phyloP scores from a whole-genome alignment of 371 early-diverging fungal species.

The Mortierella sp. region DNA sequence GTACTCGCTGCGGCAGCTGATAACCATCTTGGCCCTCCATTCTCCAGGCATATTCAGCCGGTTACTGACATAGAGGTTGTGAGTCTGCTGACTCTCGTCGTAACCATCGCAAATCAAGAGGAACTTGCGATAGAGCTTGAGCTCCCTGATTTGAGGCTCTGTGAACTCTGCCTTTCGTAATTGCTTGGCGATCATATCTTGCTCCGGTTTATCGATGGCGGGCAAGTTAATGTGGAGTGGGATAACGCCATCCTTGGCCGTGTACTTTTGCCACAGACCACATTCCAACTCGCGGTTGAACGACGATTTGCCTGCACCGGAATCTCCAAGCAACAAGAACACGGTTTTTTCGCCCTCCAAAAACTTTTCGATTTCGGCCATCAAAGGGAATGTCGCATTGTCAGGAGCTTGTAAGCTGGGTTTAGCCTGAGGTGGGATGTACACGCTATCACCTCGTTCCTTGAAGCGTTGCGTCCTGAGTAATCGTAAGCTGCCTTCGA shows the following conservation, averaged over 20 bases:
- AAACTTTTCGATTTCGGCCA: neutral
- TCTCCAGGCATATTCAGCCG: constrained; percentile 3
- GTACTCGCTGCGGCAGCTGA: constrained; percentile 14
- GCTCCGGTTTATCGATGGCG: constrained; percentile 2
- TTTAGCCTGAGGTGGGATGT: constrained; percentile 3
- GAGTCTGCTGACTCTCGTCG: constrained; percentile 5
- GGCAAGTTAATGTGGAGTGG: constrained; percentile 10
- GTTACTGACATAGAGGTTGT: constrained; percentile 6
- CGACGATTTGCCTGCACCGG: constrained; percentile 18
- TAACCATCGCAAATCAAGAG: constrained; percentile 25
- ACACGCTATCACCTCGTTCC: neutral
- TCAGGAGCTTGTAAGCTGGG: constrained; percentile 3
- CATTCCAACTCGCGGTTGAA: neutral
- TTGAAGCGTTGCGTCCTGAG: neutral
- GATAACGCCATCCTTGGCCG: neutral
- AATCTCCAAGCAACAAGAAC: constrained; percentile 10
- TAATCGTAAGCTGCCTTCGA: constrained; percentile 2
- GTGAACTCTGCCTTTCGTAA: neutral
- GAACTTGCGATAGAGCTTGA: constrained; percentile 1
- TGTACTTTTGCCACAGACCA: constrained; percentile 1
- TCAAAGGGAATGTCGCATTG: neutral
- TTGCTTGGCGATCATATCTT: constrained; percentile 7
- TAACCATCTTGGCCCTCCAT: constrained; percentile 10
- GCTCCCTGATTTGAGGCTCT: constrained; percentile 4
- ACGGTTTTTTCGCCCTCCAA: neutral